Percentiles rank a stretch among this genome's conserved stretches.
phyloP scores from a whole-genome alignment of 139 green algal species.

The Penium margaritaceum region DNA sequence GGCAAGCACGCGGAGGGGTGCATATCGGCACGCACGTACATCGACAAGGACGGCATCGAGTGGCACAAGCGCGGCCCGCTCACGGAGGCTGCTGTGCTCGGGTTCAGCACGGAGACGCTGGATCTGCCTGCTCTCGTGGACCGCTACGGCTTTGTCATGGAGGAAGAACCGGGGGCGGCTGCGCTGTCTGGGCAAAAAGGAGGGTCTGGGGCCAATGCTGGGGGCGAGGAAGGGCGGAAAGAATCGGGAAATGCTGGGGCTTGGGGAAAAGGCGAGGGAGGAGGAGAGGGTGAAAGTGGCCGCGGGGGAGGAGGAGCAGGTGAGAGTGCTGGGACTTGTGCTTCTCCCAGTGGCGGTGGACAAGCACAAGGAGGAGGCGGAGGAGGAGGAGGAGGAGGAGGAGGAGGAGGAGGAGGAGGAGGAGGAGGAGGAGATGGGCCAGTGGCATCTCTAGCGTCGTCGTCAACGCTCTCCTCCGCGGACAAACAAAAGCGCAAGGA shows the following conservation, averaged over 20 bases:
- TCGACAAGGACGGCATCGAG: conserved; percentile 12
- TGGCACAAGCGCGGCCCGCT: background rate
- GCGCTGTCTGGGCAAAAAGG: no score
- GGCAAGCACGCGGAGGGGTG: background rate
- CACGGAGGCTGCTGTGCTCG: conserved; percentile 2
- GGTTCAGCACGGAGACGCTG: background rate
- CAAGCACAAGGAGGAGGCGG: no score
- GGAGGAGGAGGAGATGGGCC: no score
- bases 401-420: no score
- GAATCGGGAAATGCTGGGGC: no score
- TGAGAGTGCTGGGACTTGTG: background rate
- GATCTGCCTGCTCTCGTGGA: conserved; percentile 1
- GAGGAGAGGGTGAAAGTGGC: background rate
- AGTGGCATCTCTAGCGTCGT: no score
- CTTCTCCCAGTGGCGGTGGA: no score
- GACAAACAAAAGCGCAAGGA: no score
- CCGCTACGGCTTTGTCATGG: background rate
- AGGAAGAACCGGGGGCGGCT: background rate
- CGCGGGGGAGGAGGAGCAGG: background rate
- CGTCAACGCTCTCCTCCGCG: no score
- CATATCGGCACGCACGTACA: conserved; percentile 1
- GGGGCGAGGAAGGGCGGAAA: background rate
- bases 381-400: no score
- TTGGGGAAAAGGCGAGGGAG: no score
- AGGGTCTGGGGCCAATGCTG: no score